Evolutionary conservation across 1,139 yeast species (phyloP).

Genomic region (Spencermartinsiella ligniputridi): DNA sequence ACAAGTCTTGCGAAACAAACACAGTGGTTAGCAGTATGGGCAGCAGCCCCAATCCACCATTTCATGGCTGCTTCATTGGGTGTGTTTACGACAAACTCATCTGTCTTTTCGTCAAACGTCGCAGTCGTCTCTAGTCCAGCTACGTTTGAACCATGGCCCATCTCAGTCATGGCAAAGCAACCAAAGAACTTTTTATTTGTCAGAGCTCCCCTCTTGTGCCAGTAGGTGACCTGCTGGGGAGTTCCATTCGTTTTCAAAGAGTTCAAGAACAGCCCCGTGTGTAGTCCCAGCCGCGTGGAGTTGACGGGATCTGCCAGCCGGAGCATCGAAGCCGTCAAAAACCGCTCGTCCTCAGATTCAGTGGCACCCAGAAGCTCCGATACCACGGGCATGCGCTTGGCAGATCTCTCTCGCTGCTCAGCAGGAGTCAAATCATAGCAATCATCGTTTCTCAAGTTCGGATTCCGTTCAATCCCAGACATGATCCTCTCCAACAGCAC

Average conservation of each 20-base stretch:
- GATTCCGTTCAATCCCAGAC: constrained; percentile 50
- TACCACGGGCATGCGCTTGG: constrained; percentile 46
- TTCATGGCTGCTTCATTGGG: constrained; percentile 90
- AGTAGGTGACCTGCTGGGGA: constrained; percentile 52
- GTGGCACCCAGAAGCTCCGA: constrained; percentile 48
- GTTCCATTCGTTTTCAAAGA: constrained; percentile 75
- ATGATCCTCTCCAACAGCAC: constrained; percentile 43
- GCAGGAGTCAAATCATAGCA: constrained; percentile 52
- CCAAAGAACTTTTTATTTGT: constrained; percentile 68
- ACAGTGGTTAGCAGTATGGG: constrained; percentile 85
- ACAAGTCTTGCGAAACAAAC: constrained; percentile 77
- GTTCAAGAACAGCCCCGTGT: constrained; percentile 64
- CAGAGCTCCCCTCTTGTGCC: constrained; percentile 73
- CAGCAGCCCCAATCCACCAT: constrained; percentile 99
- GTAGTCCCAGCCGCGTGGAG: constrained; percentile 65
- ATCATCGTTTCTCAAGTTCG: constrained; percentile 46
- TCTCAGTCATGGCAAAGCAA: constrained; percentile 91
- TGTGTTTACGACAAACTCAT: constrained; percentile 72
- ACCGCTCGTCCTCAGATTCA: constrained; percentile 35
- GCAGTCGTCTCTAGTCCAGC: constrained; percentile 91
- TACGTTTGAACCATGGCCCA: constrained; percentile 92
- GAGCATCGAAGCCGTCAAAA: constrained; percentile 39
- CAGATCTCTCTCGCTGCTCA: constrained; percentile 49
- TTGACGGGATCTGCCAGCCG: constrained; percentile 54
- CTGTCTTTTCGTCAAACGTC: constrained; percentile 59